Conservation (phyloP, 352 stramenopile species). For the Phytophthora parvispora region DNA sequence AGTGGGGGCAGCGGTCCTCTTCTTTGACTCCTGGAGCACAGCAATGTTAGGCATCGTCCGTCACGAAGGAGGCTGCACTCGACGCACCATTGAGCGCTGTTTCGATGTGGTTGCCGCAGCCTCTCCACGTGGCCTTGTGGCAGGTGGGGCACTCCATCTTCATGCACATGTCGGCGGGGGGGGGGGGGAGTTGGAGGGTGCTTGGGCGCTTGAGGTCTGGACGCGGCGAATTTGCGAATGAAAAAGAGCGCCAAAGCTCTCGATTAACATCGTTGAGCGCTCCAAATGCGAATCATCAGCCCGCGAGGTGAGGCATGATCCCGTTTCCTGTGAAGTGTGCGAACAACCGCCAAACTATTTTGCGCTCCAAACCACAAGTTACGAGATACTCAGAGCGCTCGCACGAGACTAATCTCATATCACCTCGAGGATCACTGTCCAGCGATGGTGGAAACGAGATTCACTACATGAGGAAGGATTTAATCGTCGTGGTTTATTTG, state of each 20-base stretch:
- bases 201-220: slow-evolving; percentile 1
- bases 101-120: slow-evolving; percentile 66
- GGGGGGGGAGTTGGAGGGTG: background rate
- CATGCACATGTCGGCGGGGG: slow-evolving; percentile 49
- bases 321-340: background rate
- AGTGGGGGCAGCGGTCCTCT: slow-evolving; percentile 47
- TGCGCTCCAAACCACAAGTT: no score
- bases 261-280: no score
- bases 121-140: slow-evolving; percentile 67
- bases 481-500: background rate
- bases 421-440: no score
- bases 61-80: background rate
- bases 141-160: slow-evolving; percentile 64
- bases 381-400: no score
- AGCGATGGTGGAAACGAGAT: no score
- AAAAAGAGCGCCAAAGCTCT: background rate
- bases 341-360: background rate
- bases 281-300: background rate
- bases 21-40: slow-evolving; percentile 38
- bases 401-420: no score
- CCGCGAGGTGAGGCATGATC: background rate
- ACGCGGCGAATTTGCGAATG: slow-evolving; percentile 11
- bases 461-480: no score
- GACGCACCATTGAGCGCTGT: slow-evolving; percentile 46
- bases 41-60: background rate